Conservation (phyloP, 805 yeast genomes). For the Yarrowia hollandica region DNA sequence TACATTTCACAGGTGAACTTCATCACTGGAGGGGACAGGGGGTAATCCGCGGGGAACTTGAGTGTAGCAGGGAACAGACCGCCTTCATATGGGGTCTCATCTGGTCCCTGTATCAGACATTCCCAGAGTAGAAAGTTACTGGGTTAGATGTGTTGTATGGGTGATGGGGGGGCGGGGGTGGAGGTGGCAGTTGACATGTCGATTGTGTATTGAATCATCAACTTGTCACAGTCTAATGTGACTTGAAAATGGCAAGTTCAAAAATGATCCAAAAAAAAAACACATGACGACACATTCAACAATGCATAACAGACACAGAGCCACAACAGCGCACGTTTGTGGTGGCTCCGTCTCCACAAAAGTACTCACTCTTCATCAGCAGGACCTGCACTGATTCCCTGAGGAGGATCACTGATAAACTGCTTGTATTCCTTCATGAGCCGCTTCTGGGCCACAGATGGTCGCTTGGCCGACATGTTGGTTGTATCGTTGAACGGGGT, state of each 20-base stretch:
- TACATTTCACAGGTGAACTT: conserved; percentile 76
- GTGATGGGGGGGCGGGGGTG: too few relatives aligned
- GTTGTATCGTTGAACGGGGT: too few relatives aligned
- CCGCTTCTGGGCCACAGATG: conserved; percentile 43
- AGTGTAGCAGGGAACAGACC: conserved; percentile 82
- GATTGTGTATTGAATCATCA: too few relatives aligned
- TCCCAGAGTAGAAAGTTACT: conserved; percentile 74
- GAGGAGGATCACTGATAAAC: conserved; percentile 81
- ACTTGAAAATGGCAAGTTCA: too few relatives aligned
- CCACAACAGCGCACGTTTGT: too few relatives aligned
- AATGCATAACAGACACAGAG: too few relatives aligned
- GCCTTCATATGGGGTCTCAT: conserved; percentile 80
- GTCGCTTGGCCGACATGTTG: conserved; percentile 26
- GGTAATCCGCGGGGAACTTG: conserved; percentile 74
- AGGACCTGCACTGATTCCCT: conserved; percentile 95
- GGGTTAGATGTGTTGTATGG: background rate
- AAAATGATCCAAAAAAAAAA: too few relatives aligned
- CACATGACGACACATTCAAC: too few relatives aligned
- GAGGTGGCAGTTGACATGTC: too few relatives aligned
- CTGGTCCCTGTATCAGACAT: conserved; percentile 79
- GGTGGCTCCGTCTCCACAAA: too few relatives aligned
- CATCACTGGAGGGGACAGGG: conserved; percentile 77
- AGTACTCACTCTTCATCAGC: conserved; percentile 57
- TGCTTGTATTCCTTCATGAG: conserved; percentile 88
- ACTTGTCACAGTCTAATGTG: too few relatives aligned